Evolutionary conservation across 225 moss, liverwort and hornwort species (phyloP).

Genomic region (Thuidium tamariscinum): DNA sequence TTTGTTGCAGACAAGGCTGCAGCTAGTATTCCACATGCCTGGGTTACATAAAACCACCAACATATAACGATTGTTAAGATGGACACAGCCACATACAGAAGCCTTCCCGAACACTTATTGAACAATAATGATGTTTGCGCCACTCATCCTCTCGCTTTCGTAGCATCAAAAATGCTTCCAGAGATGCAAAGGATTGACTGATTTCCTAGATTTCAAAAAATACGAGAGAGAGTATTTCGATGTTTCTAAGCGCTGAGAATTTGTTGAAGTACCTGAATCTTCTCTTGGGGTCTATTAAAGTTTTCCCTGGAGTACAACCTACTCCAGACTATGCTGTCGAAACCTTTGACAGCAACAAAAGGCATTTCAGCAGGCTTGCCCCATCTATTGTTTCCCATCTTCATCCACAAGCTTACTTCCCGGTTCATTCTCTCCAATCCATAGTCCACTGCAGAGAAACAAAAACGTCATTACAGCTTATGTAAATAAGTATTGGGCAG

Average conservation of each 20-base stretch:
- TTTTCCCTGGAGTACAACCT: conserved; percentile 73
- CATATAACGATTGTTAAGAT: neutral
- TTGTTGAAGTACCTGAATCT: conserved; percentile 46
- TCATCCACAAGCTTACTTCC: conserved; percentile 90
- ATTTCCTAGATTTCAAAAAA: neutral
- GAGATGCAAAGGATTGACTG: neutral
- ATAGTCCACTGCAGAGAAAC: conserved; percentile 53
- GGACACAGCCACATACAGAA: neutral
- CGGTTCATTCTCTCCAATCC: conserved; percentile 83
- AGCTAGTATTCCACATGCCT: conserved; percentile 69
- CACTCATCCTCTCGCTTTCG: neutral
- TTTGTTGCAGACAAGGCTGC: conserved; percentile 69
- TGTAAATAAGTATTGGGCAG: neutral
- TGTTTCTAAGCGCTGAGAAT: neutral
- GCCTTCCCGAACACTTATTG: neutral
- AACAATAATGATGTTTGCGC: neutral
- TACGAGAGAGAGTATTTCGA: neutral
- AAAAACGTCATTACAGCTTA: neutral
- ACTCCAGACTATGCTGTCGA: conserved; percentile 97
- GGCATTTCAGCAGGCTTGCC: conserved; percentile 53
- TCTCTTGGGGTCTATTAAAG: conserved; percentile 56
- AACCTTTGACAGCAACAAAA: conserved; percentile 81
- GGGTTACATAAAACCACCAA: neutral
- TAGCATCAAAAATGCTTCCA: neutral
- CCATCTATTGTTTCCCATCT: conserved; percentile 35